Base-by-base conservation (phyloP, 371 early-diverging fungal genomes). In the Rhizopus microsporus region DNA sequence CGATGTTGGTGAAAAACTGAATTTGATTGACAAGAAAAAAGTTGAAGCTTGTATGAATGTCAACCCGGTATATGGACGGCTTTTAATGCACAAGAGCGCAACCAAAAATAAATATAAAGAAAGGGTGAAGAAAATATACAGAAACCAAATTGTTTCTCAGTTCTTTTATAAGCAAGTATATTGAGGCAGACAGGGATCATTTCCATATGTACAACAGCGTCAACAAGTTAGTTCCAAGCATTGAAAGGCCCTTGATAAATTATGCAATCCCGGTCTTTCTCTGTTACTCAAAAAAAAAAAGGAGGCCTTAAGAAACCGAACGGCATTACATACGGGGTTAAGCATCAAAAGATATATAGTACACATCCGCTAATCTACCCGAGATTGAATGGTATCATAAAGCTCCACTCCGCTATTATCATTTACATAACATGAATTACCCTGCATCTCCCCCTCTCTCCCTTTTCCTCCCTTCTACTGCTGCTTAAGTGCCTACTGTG, bases 251-350 rank as follows among this genome's bases (percentile, higher is more conserved):
- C 42, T 42, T 42, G 15, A 42, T n/a, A 9, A 17, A 8, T 46
- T 8, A 17, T 46, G 46, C 46, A 46, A 46, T 46, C 46, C 46
- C 46, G 46, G 46, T 46, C 46, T 46, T 46, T 46, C 46, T 46
- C 7, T 23, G 23, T 46, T 29, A 23, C 29, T 9, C 5, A 29
- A 29, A 7, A 30, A 29, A 46, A n/a, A 46, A 29, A 29, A 29
- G 46, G 30, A 17, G 29, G 15, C 17, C 46, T 46, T 29, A 8
- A 29, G 5, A 46, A 46, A 29, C 12, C 8, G 46, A 46, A 30
- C 23, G 15, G 12, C 30, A 15, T 7, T 37, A 37, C 38, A 10
- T 37, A 37, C 38, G 38, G 38, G 38, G 29, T 23, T 29, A 17
- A 46, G 29, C 17, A 46, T 46, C 17, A 46, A 23, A 23, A 23